Percentiles rank a stretch among this genome's conserved stretches.
These are phyloP conservation scores for Trypanosoma lewisi DNA, from an alignment of 208 protist species.

Conservation along the genomic window DNA sequence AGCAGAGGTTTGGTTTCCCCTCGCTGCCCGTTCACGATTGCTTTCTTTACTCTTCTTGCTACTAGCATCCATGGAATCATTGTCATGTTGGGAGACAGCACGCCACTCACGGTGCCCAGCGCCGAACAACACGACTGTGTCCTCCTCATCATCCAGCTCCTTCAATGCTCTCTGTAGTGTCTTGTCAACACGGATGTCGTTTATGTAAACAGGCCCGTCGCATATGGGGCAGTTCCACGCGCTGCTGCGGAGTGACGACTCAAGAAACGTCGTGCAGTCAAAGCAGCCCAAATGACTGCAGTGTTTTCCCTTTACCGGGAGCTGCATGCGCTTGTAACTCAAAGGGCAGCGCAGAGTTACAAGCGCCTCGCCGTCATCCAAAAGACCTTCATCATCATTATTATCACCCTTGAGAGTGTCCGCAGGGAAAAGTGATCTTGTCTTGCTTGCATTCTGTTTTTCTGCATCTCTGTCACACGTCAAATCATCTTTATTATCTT, in stretches of 20 bases:
- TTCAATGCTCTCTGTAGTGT: constrained; percentile 19
- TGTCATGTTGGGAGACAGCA: neutral
- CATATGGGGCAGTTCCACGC: constrained; percentile 31
- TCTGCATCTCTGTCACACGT: neutral
- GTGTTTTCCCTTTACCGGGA: constrained; percentile 13
- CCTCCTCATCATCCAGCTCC: neutral
- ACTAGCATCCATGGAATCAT: neutral
- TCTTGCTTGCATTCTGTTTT: neutral
- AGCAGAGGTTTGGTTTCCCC: neutral
- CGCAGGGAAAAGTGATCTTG: neutral
- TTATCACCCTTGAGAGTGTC: neutral
- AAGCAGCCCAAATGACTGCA: constrained; percentile 23
- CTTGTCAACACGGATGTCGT: constrained; percentile 10
- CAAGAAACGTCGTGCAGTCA: constrained; percentile 21
- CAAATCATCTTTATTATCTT: neutral
- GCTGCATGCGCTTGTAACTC: constrained; percentile 20
- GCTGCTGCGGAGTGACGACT: constrained; percentile 8
- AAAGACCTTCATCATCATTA: neutral
- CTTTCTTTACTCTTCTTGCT: neutral
- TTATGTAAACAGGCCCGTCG: constrained; percentile 21
- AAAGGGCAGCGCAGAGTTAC: constrained; percentile 24
- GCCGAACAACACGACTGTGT: constrained; percentile 18
- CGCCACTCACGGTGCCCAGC: constrained; percentile 9
- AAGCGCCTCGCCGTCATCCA: constrained; percentile 15
- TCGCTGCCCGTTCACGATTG: neutral